Base-by-base conservation (phyloP, 139 green algal genomes). In the Pycnococcus provasolii region DNA sequence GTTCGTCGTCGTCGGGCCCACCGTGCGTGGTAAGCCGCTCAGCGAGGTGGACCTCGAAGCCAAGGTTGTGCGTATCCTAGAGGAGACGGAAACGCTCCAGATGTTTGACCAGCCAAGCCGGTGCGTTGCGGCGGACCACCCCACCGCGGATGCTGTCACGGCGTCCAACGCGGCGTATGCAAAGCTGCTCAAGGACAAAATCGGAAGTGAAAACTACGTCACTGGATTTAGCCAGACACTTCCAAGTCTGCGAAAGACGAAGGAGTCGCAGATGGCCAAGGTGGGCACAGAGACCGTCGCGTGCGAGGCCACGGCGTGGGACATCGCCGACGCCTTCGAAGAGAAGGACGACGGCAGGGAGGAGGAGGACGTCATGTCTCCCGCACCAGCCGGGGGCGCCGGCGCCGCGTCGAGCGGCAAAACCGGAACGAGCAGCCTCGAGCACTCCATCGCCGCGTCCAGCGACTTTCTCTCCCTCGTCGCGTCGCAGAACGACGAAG, bases 251-350 rank as follows among this genome's bases (percentile, higher is more conserved):
- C 37, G 48, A 11, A 70, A 76, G 57, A 42, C 53, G 42, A 76
- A 76, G 42, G 70, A 76, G 70, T 42, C 57, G 47, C 62, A 76
- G 62, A 64, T 68, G 13, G 64, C 37, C 64, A 68, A 61, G 9
- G 62, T 13, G 42, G 42, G 62, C 43, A 26, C n/a, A 41, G 60
- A 66, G 13, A 58, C 13, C 4, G 3, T 66, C 7, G 60, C 40
- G 44, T 13, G 67, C 41, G 15, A 70, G 59, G n/a, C 60, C 59
- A 61, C 9, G 47, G 63, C 39, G 39, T 64, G 57, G 57, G 57
- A 63, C 15, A 40, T 63, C 15, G 26, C 15, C n/a, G 15, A 26
- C n/a, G n/a, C 57, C 9, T 26, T 40, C 26, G 57, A 9, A 26
- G 57, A 63, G 26, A 42, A 63, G 57, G 57, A 13, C 57, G 57